A percentile compares a stretch with the other conserved stretches of the same genome.
These are phyloP conservation scores for Brasenia schreberi DNA, from an alignment of 164 flowering plant species.

Conservation along the genomic window DNA sequence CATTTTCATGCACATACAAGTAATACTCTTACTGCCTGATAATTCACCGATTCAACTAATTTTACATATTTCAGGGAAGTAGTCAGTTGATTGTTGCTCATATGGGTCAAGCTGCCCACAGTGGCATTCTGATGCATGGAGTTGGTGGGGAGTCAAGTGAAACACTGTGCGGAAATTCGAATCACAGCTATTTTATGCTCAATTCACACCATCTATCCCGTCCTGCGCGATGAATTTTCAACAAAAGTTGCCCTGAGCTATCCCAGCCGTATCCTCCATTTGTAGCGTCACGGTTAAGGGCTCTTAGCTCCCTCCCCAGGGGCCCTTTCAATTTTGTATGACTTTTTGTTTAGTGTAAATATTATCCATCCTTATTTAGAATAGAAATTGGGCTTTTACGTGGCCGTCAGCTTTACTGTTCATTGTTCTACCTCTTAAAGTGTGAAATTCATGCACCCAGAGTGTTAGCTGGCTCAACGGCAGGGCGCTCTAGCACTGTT, in stretches of 20 bases:
- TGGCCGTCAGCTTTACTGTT: too few relatives aligned
- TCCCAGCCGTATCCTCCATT: slow-evolving; percentile 9
- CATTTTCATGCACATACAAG: neutral
- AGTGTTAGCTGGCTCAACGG: too few relatives aligned
- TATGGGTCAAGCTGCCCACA: too few relatives aligned
- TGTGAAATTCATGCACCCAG: too few relatives aligned
- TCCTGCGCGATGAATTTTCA: neutral
- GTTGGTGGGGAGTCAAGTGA: neutral
- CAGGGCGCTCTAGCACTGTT: too few relatives aligned
- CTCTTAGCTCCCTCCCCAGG: slow-evolving; percentile 5
- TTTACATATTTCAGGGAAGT: neutral
- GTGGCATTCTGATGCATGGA: too few relatives aligned
- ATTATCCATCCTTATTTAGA: neutral
- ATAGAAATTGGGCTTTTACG: too few relatives aligned
- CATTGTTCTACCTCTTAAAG: too few relatives aligned
- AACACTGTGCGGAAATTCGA: neutral
- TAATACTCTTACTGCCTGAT: neutral
- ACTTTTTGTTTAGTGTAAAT: slow-evolving; percentile 1
- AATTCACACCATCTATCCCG: neutral
- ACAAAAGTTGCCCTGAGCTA: slow-evolving; percentile 5
- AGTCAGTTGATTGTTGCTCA: neutral
- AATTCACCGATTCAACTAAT: neutral
- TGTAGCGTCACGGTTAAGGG: slow-evolving; percentile 3
- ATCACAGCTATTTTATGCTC: neutral
- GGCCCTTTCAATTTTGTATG: slow-evolving; percentile 15